Evolutionary conservation across 2,329 filamentous ascomycete species (phyloP).

Genomic region (Ophiostoma perfectum): DNA sequence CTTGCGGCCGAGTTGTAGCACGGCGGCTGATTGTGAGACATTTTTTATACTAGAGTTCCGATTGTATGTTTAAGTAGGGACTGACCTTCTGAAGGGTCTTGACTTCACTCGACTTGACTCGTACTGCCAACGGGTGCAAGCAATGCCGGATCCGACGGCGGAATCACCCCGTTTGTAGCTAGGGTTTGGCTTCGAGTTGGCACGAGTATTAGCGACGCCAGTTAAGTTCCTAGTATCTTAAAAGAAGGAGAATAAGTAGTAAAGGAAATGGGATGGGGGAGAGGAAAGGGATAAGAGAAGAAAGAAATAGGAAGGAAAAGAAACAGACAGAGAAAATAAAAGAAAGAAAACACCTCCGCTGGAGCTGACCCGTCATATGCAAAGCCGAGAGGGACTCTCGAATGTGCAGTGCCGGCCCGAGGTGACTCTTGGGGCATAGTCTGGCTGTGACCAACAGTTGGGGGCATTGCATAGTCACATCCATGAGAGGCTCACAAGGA

Average conservation of each 20-base stretch:
- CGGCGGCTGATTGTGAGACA: slow-evolving; percentile 3
- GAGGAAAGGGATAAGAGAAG: not conserved
- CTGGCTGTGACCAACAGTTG: slow-evolving; percentile 8
- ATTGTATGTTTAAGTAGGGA: not conserved
- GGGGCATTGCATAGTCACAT: not conserved
- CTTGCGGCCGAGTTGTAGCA: slow-evolving; percentile 11
- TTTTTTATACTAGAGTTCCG: not conserved
- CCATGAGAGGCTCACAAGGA: not conserved
- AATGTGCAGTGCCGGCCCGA: slow-evolving; percentile 1
- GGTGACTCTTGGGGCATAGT: not conserved
- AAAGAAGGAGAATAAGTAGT: no score
- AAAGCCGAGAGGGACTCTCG: not conserved
- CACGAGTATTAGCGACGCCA: not conserved
- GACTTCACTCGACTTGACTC: no score
- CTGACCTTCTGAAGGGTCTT: not conserved
- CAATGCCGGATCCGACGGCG: not conserved
- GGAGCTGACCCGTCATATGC: not conserved
- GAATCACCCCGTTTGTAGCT: not conserved
- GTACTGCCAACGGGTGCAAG: not conserved
- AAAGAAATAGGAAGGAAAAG: not conserved
- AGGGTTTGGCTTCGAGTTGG: not conserved
- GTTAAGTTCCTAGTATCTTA: no score
- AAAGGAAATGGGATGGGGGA: no score
- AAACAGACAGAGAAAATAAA: not conserved
- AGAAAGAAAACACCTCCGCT: not conserved